phyloP scores from a whole-genome alignment of 2,329 filamentous ascomycete species.

The Stachybotrys chlorohalonatus region DNA sequence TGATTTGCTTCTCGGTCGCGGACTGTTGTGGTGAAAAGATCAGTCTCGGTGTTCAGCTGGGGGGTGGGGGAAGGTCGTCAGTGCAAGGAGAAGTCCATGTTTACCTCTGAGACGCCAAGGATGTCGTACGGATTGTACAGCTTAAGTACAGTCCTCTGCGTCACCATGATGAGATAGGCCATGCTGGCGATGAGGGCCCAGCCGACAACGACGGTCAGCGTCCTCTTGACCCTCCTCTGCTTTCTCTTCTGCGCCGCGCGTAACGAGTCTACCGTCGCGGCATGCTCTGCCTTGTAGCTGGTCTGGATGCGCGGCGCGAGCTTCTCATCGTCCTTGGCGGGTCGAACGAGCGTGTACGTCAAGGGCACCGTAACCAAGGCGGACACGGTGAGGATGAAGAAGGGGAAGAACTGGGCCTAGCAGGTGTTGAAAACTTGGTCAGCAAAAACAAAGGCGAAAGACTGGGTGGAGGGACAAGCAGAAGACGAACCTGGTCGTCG shows the following conservation, averaged over 20 bases:
- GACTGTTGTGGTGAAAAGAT: conserved; percentile 39
- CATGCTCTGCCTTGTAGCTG: conserved; percentile 73
- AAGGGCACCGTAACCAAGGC: conserved; percentile 82
- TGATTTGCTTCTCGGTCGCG: conserved; percentile 82
- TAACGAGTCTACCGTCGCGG: conserved; percentile 71
- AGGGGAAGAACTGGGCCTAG: conserved; percentile 90
- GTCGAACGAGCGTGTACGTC: conserved; percentile 79
- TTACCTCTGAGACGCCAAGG: conserved; percentile 71
- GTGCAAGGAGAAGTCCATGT: conserved; percentile 10
- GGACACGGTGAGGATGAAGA: conserved; percentile 90
- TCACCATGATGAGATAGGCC: conserved; percentile 81
- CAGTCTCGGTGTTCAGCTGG: conserved; percentile 2
- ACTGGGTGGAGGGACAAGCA: not conserved
- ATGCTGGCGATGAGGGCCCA: conserved; percentile 84
- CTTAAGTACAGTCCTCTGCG: conserved; percentile 61
- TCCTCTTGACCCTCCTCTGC: conserved; percentile 81
- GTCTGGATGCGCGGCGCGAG: conserved; percentile 76
- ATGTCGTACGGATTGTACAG: conserved; percentile 98
- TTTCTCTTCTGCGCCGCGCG: conserved; percentile 82
- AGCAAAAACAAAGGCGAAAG: not conserved
- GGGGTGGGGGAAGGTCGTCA: not conserved
- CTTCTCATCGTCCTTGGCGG: conserved; percentile 66
- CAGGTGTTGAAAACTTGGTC: not conserved
- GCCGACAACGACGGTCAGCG: conserved; percentile 63
- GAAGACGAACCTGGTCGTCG: conserved; percentile 67